Evolutionary conservation across 495 filamentous ascomycete genomes (phyloP), one percentile per base, ranked within the genome.

Genomic region (Xylaria curta): DNA sequence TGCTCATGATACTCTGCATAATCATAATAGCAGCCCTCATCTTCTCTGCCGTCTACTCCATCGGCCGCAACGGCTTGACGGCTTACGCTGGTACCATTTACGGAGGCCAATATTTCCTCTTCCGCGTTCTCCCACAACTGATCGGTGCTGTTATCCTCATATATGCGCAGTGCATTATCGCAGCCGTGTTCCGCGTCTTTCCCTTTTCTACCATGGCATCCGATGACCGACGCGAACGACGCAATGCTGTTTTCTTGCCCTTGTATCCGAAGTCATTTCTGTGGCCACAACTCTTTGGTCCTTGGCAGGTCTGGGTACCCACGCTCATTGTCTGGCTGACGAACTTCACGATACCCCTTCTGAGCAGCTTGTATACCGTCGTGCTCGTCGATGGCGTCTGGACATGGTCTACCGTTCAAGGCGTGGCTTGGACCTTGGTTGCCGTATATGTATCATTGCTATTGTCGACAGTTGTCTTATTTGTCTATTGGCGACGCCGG

Each of bases 101-200:
- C 62, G 91, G 89, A 31, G 82, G 83, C 10, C 87, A 89, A n/a
- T 97, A 97, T 77, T 97, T 97, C 79, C 81, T 97, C 66, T 92
- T 97, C 78, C 87, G 93, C 70, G 94, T 94, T 76, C 78, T 97
- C 8, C 94, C 94, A 4, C 93, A 93, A 69, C 82, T 97, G 0
- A 72, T 96, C n/a, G 93, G 89, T 3, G 87, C 88, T 1, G 72
- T 90, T n/a, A 81, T 97, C 19, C 81, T 95, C 33, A 77, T 97
- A 13, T 95, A 91, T 85, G 87, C 91, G 0, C 87, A 96, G 73
- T 88, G 91, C 65, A 81, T 97, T 60, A 87, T 94, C 75, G 85
- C 87, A 1, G 91, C 94, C 19, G 84, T 93, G n/a, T 89, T 92
- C 73, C 91, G 94, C 69, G 87, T 91, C 28, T 83, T 92, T 73